These are phyloP conservation scores for Talaromyces wortmannii DNA, from an alignment of 495 filamentous ascomycete genomes.

Conservation along the genomic window DNA sequence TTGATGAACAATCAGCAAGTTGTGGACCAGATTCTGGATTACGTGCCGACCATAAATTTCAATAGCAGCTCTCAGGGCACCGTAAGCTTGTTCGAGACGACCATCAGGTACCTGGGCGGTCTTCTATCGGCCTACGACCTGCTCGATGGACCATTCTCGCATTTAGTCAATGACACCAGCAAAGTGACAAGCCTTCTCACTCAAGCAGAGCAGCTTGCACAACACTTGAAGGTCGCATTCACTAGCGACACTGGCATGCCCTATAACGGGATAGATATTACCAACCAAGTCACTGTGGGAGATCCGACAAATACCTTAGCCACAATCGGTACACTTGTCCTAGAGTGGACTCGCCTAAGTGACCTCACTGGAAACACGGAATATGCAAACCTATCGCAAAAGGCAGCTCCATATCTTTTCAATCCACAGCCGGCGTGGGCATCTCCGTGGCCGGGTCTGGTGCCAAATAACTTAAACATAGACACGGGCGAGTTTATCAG, in stretches of 20 bases:
- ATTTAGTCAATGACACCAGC: slow-evolving; percentile 34
- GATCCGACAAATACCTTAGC: slow-evolving; percentile 59
- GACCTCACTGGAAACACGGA: slow-evolving; percentile 62
- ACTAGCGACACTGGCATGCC: slow-evolving; percentile 70
- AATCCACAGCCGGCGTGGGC: slow-evolving; percentile 51
- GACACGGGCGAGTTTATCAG: slow-evolving; percentile 57
- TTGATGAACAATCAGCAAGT: slow-evolving; percentile 66
- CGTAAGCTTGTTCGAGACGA: slow-evolving; percentile 82
- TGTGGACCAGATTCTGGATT: slow-evolving; percentile 63
- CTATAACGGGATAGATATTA: slow-evolving; percentile 61
- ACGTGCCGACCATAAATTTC: slow-evolving; percentile 64
- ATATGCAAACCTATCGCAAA: slow-evolving; percentile 61
- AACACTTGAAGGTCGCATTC: slow-evolving; percentile 71
- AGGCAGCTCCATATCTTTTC: slow-evolving; percentile 65
- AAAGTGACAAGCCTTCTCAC: slow-evolving; percentile 50
- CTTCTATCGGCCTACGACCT: slow-evolving; percentile 79
- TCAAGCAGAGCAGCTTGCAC: slow-evolving; percentile 63
- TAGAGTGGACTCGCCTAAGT: slow-evolving; percentile 79
- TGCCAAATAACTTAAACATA: slow-evolving; percentile 62
- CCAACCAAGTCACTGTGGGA: slow-evolving; percentile 34
- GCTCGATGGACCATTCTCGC: slow-evolving; percentile 58
- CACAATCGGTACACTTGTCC: slow-evolving; percentile 63
- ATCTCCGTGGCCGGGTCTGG: slow-evolving; percentile 73
- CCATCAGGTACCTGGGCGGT: slow-evolving; percentile 78
- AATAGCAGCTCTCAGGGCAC: slow-evolving; percentile 39